A percentile compares a stretch with the other conserved stretches of the same genome.
phyloP scores from a whole-genome alignment of 2,329 filamentous ascomycete genomes.

The Berkeleyomyces basicola region DNA sequence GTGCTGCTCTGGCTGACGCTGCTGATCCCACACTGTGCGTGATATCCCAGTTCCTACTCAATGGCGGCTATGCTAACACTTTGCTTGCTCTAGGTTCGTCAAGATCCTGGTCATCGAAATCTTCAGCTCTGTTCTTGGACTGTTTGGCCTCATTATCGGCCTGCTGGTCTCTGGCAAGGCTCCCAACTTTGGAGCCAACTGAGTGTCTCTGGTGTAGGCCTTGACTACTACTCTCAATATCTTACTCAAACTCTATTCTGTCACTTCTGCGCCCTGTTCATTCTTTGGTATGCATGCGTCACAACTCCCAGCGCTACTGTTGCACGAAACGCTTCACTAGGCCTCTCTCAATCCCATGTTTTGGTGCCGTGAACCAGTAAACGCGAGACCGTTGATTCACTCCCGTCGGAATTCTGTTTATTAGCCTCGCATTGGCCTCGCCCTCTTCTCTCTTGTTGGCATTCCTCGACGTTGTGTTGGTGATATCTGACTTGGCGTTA shows the following conservation, averaged over 20 bases:
- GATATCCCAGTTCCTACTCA: slow-evolving; percentile 2
- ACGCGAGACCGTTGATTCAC: background rate
- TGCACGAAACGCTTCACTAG: background rate
- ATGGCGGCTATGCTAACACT: slow-evolving; percentile 17
- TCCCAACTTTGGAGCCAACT: slow-evolving; percentile 43
- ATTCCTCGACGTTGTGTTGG: slow-evolving; percentile 8
- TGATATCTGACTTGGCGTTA: slow-evolving; percentile 12
- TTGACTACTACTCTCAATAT: background rate
- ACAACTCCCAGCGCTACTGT: background rate
- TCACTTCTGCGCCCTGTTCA: background rate
- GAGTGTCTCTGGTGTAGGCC: slow-evolving; percentile 4
- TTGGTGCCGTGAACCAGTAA: background rate
- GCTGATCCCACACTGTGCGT: slow-evolving; percentile 77
- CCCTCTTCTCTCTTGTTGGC: background rate
- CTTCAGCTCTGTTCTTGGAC: slow-evolving; percentile 90
- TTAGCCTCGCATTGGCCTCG: background rate
- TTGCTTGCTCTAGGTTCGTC: slow-evolving; percentile 52
- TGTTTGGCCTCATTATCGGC: slow-evolving; percentile 92
- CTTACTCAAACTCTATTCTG: background rate
- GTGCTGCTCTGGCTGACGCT: slow-evolving; percentile 88
- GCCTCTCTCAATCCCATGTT: background rate
- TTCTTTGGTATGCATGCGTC: background rate
- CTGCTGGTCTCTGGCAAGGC: slow-evolving; percentile 78
- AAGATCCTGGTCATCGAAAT: slow-evolving; percentile 99
- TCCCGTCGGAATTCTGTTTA: background rate